Evolutionary conservation across 768 basidiomycete genomes (phyloP), one percentile per base, ranked within the genome.

Genomic region (Boletellus emodensis): DNA sequence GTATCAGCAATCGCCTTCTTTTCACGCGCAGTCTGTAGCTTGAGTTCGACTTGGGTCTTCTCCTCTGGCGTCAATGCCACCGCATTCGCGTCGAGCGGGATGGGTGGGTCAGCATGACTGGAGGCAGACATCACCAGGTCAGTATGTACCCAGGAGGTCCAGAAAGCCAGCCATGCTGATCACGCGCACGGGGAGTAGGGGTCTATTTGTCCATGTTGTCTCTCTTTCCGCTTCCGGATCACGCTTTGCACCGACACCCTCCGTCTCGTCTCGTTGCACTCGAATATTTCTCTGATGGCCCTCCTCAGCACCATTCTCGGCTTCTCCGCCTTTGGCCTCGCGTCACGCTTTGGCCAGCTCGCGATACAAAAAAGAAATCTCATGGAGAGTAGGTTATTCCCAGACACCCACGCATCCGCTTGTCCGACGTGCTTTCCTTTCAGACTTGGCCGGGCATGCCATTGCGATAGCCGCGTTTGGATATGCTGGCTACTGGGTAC

Each of bases 321-420:
- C 37, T 90, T 90, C 70, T 87, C 89, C 3, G 68, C 79, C 49
- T 85, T 92, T 63, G 93, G 93, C 38, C 84, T 96, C 51, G 84
- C 84, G 18, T 83, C 85, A 17, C 79, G 94, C 52, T 75, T 92
- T 53, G 90, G 89, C 60, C 92, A 94, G 71, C 82, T 96, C 20
- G 87, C 85, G 47, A 87, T 96, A 61, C 86, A 91, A 69, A 84
- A 78, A 64, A 77, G 87, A 61, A 83, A 84, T 63, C 77, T 94
- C 52, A 80, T 88, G 69, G 78, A 83, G 40, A 90, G 93, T 94
- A 64, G 66, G 91, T 80, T 18, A 48, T 48, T 34, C 28, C 9
- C 37, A 37, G n/a, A 15, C 30, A 3, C 38, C 22, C 35, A 11
- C 18, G 13, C 40, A n/a, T 36, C 4, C 13, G 24, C 17, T 26